A percentile compares a stretch with the other conserved stretches of the same genome.
phyloP scores from a whole-genome alignment of 1,284 basidiomycete species.

The Amylostereum chailletii region DNA sequence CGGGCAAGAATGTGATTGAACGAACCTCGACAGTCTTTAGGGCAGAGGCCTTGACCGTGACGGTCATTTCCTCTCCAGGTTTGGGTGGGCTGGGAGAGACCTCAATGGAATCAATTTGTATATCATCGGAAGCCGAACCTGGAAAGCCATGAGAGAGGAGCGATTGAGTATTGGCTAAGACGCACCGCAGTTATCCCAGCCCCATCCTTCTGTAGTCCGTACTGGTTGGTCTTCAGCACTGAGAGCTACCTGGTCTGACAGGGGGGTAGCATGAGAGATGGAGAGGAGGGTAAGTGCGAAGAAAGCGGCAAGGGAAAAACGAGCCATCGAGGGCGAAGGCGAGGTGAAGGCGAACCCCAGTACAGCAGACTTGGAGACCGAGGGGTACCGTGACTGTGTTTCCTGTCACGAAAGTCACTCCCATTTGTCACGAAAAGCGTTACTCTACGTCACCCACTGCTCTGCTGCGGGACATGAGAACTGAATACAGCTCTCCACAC shows the following conservation, averaged over 20 bases:
- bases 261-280: constrained; percentile 19
- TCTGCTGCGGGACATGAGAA: too few species aligned
- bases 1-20: constrained; percentile 1
- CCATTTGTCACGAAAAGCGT: too few species aligned
- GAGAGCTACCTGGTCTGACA: constrained; percentile 32
- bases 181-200: constrained; percentile 53
- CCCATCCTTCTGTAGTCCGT: constrained; percentile 38
- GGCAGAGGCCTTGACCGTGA: constrained; percentile 64
- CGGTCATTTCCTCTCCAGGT: constrained; percentile 76
- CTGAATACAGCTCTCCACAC: too few species aligned
- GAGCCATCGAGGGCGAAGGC: constrained; percentile 29
- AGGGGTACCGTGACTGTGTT: too few species aligned
- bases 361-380: too few species aligned
- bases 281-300: constrained; percentile 18
- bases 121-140: constrained; percentile 40
- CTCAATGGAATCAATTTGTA: constrained; percentile 58
- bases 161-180: constrained; percentile 5
- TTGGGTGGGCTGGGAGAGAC: constrained; percentile 77
- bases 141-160: background rate
- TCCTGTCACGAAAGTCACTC: too few species aligned
- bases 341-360: background rate
- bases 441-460: too few species aligned
- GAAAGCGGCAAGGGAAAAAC: constrained; percentile 27
- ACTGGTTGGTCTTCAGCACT: constrained; percentile 21
- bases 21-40: constrained; percentile 57